A percentile compares a stretch with the other conserved stretches of the same genome.
phyloP scores from a whole-genome alignment of 2,329 filamentous ascomycete species.

The Dryadomyces sulphureus region DNA sequence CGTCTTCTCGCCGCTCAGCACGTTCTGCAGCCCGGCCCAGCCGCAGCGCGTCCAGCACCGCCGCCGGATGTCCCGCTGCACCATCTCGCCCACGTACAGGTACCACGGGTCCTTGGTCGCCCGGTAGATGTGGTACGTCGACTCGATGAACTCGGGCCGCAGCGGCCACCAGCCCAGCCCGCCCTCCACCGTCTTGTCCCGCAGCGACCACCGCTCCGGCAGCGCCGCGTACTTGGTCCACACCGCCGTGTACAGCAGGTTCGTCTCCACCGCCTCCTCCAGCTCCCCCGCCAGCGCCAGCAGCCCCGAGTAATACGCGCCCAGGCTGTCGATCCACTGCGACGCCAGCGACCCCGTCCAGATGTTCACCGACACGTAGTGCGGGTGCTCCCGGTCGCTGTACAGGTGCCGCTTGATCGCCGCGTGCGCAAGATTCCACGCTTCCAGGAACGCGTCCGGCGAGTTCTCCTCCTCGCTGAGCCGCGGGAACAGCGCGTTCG shows the following conservation, averaged over 20 bases:
- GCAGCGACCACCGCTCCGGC: slow-evolving; percentile 85
- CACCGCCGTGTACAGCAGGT: slow-evolving; percentile 78
- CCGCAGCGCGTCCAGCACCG: slow-evolving; percentile 85
- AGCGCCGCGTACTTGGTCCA: slow-evolving; percentile 93
- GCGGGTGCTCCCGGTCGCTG: slow-evolving; percentile 68
- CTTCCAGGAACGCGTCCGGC: slow-evolving; percentile 61
- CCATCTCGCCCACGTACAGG: slow-evolving; percentile 90
- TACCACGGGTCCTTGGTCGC: slow-evolving; percentile 95
- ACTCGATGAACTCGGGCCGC: slow-evolving; percentile 92
- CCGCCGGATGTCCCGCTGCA: slow-evolving; percentile 70
- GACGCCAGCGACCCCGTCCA: slow-evolving; percentile 76
- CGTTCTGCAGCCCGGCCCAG: slow-evolving; percentile 80
- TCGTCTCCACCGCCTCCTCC: slow-evolving; percentile 80
- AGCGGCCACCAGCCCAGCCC: slow-evolving; percentile 91
- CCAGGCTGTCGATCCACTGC: slow-evolving; percentile 92
- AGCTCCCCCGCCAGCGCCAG: slow-evolving; percentile 76
- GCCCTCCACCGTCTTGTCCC: slow-evolving; percentile 68
- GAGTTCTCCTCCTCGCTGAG: slow-evolving; percentile 53
- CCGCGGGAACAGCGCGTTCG: slow-evolving; percentile 46
- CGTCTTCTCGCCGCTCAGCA: slow-evolving; percentile 67
- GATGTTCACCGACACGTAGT: slow-evolving; percentile 84
- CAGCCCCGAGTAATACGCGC: slow-evolving; percentile 87
- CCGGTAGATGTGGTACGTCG: slow-evolving; percentile 88
- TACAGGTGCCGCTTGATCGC: slow-evolving; percentile 89
- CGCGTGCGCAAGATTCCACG: slow-evolving; percentile 74